Evolutionary conservation across 2,329 filamentous ascomycete species (phyloP), one percentile per base, ranked within the genome.

Genomic region (Helicocarpus griseus): DNA sequence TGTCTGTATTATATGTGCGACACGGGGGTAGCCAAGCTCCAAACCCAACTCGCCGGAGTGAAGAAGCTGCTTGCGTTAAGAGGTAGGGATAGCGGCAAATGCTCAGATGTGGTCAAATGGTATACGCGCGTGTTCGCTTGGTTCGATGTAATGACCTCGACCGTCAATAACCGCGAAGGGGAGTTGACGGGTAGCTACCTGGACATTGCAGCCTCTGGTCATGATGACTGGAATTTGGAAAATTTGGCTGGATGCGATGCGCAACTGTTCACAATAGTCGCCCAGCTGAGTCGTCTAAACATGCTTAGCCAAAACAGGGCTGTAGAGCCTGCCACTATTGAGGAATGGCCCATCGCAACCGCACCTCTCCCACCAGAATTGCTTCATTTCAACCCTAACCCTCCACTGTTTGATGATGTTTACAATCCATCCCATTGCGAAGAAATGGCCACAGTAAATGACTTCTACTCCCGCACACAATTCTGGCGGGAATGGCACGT

Each of bases 1-100:
- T 95, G 89, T 65, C 83, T 96, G 54, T 95, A 95, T 66, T 87
- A 94, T 59, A 89, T 95, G 71, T 93, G 89, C 56, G 90, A 96
- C 68, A 93, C 87, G 1, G 91, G 91, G 2, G 85, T 96, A 58
- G 89, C 88, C 19, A 91, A 91, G 62, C 96, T 96, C 70, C 87
- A 89, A 59, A 93, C 87, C 0, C 91, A 96, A 65, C 89, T 96
- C 61, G 89, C 89, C 0, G 90, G 91, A 0, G 89, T 96, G 36
- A 90, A 89, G 70, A 94, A 94, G 73, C 82, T 97, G 29, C 78
- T 96, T 9, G 80, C 83, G 3, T 80, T 95, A 71, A 80, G 89
- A 53, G 80, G 85, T 57, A 74, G 80, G 64, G 69, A 77, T 65
- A 61, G 82, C 62, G 67, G 80, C 43, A 75, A 75, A 11, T 73